A percentile compares a stretch with the other conserved stretches of the same genome.
These are phyloP conservation scores for Corylus heterophylla DNA, from an alignment of 306 rosid species.

Conservation along the genomic window DNA sequence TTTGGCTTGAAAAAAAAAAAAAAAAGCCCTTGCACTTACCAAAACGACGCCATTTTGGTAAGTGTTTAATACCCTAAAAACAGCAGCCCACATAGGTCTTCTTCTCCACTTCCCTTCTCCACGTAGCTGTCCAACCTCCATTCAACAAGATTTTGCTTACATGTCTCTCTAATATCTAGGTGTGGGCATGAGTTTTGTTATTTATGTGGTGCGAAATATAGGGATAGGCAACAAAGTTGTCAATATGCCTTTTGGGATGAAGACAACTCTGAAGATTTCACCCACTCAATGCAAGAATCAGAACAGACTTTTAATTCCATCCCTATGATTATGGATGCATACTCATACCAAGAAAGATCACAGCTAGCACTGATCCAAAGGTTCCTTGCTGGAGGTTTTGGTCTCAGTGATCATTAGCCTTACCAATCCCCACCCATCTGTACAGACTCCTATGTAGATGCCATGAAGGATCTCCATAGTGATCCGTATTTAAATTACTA, in stretches of 20 bases:
- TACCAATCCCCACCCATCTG: slow-evolving; percentile 86
- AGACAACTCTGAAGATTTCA: slow-evolving; percentile 54
- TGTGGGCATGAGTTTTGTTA: slow-evolving; percentile 90
- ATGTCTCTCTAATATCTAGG: slow-evolving; percentile 46
- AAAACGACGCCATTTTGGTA: too few relatives aligned
- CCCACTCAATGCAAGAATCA: slow-evolving; percentile 83
- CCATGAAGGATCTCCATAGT: slow-evolving; percentile 80
- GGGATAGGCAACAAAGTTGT: slow-evolving; percentile 69
- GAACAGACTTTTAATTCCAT: slow-evolving; percentile 88
- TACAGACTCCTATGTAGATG: slow-evolving; percentile 75
- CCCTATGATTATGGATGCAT: slow-evolving; percentile 79
- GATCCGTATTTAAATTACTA: too few relatives aligned
- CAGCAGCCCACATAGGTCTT: too few relatives aligned
- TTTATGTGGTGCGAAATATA: slow-evolving; percentile 77
- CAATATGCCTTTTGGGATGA: slow-evolving; percentile 89
- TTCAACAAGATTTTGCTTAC: not conserved
- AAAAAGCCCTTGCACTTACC: too few relatives aligned
- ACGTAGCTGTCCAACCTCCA: not conserved
- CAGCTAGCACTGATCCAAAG: slow-evolving; percentile 82
- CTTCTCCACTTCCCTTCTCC: too few relatives aligned
- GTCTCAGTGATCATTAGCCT: slow-evolving; percentile 78
- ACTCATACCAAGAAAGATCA: slow-evolving; percentile 89
- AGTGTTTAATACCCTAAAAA: too few relatives aligned
- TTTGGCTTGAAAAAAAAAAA: too few relatives aligned
- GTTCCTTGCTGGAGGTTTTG: slow-evolving; percentile 85